Percentiles rank a stretch among this genome's conserved stretches.
These are phyloP conservation scores for Saccharomycopsis synnaedendra DNA, from an alignment of 805 yeast genomes.

Conservation along the genomic window DNA sequence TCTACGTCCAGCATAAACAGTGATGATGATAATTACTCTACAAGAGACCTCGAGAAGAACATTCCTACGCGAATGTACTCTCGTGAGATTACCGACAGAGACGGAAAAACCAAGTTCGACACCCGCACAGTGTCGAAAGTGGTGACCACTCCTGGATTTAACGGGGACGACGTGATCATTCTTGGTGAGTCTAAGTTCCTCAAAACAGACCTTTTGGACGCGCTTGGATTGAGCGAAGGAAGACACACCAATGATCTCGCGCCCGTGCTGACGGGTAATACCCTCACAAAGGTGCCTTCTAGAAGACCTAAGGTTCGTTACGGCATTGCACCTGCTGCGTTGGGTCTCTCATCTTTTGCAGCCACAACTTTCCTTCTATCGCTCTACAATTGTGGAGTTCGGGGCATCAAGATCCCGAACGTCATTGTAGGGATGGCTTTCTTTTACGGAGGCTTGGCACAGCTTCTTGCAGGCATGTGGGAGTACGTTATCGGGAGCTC, in stretches of 20 bases:
- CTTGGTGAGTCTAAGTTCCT: slow-evolving; percentile 38
- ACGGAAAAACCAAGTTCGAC: slow-evolving; percentile 1
- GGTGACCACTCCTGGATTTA: slow-evolving; percentile 18
- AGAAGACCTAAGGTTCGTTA: slow-evolving; percentile 28
- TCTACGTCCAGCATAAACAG: slow-evolving; percentile 5
- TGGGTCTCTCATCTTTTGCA: slow-evolving; percentile 49
- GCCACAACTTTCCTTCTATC: slow-evolving; percentile 51
- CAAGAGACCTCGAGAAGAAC: slow-evolving; percentile 7
- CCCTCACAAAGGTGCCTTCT: background rate
- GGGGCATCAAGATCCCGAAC: slow-evolving; percentile 42
- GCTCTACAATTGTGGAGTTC: slow-evolving; percentile 41
- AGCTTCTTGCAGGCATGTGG: slow-evolving; percentile 58
- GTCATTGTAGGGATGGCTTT: slow-evolving; percentile 49
- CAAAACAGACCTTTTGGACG: slow-evolving; percentile 34
- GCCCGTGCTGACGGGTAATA: too few relatives aligned
- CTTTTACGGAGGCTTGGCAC: slow-evolving; percentile 54
- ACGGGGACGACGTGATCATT: slow-evolving; percentile 37
- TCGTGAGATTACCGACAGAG: background rate
- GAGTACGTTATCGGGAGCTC: slow-evolving; percentile 55
- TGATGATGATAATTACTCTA: slow-evolving; percentile 1
- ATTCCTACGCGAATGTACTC: slow-evolving; percentile 8
- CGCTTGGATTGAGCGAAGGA: slow-evolving; percentile 37
- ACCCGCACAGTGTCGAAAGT: slow-evolving; percentile 5
- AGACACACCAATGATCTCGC: background rate
- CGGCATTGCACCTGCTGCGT: slow-evolving; percentile 43